Evolutionary conservation across 2,329 filamentous ascomycete genomes (phyloP), one percentile per base, ranked within the genome.

Genomic region (Rhynchosporium agropyri): DNA sequence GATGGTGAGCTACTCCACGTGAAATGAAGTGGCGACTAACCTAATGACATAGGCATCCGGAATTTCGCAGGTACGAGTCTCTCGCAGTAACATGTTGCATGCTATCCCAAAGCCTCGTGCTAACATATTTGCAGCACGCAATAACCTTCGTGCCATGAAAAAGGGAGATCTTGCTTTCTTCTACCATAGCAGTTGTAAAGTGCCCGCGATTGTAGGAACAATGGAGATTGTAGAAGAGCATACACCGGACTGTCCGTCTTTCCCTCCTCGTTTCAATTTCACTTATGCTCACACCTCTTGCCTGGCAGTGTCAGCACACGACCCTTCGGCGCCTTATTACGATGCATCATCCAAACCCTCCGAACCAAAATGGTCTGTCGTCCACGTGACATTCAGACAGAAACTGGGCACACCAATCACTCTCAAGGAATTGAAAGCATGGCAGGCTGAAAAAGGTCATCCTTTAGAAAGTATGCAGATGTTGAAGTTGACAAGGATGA

Each of bases 181-280:
- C 79, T 98, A 98, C 74, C 94, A 97, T 77, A 96, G 91, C 53
- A 96, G 95, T 72, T 95, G 91, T 77, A 96, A 96, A 74, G 84
- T 89, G 29, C 92, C 93, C 0, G 94, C 91, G 2, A 92, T 98
- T 54, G 92, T 89, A 1, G 93, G 93, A 1, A 85, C 89, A 20
- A 93, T 97, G 89, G 90, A 95, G 72, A 90, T 99, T 66, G 92
- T 96, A 15, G 83, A 85, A 67, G 93, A 97, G 74, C 89, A 91
- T 68, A 88, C 89, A 2, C 83, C 91, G 8, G 95, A 99, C 71
- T 78, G 89, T 91, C 78, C 70, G 84, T 58, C 42, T 48, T 51
- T 43, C 31, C 62, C 51, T 40, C 46, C 40, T 49, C 8, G 31
- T n/a, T 40, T 31, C 46, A 31, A 42, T 61, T 61, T 46, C 46